Evolutionary conservation across 768 basidiomycete genomes (phyloP), one percentile per base, ranked within the genome.

Genomic region (Tephrocybe sp.): DNA sequence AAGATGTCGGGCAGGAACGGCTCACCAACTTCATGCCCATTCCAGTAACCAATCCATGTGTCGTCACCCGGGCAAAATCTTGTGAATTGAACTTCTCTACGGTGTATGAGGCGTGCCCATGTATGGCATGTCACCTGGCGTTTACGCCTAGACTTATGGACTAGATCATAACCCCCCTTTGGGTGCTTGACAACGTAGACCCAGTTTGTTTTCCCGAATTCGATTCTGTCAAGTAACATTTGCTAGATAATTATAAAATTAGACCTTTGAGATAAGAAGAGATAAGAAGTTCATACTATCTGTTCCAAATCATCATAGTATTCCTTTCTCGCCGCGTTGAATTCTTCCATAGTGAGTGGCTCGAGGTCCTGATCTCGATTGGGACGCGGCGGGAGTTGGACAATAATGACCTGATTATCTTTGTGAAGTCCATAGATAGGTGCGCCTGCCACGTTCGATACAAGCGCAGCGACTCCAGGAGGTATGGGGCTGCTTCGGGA

Each of bases 21-120:
- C 69, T 51, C 54, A 69, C 69, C 68, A 44, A 70, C 71, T 62
- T 68, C 64, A 49, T 60, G 64, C 9, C 68, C 71, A 24, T 67
- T 65, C 71, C 72, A 76, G 25, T 67, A 58, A 1, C 71, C 74
- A 18, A 65, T 55, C 38, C 70, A 59, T 16, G 67, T 62, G 27
- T 62, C 55, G 51, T 58, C 36, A 32, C 31, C 15, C 61, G 57
- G 44, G 68, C 54, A 56, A 28, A 53, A 73, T n/a, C 65, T 65
- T 0, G 66, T 67, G 39, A 69, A 67, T 11, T 60, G 48, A 11
- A 77, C 58, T 18, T 76, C 74, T 9, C 57, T 59, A 40, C 71
- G 70, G 16, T 65, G 60, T 16, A 76, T 67, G 3, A 63, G 52
- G 26, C 64, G 65, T 1, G 66, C 68, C 69, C 70, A 75, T 18